Percentiles rank a stretch among this genome's conserved stretches.
Evolutionary conservation across 2,329 filamentous ascomycete species (phyloP).

Genomic region (Dissoconium aciculare): DNA sequence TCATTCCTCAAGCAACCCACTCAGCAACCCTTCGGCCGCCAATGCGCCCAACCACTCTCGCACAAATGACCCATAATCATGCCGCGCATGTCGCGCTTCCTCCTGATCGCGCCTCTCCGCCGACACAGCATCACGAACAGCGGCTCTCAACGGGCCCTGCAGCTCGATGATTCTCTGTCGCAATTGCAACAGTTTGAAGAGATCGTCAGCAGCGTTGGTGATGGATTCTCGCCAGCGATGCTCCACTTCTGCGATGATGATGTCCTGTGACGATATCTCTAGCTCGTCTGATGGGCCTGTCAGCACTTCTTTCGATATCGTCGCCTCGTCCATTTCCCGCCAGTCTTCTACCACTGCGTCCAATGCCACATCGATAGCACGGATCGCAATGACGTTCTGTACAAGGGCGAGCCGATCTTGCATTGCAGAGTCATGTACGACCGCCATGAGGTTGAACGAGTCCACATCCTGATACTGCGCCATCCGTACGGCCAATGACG

Average conservation of each 20-base stretch:
- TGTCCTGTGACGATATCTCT: conserved; percentile 17
- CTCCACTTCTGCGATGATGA: conserved; percentile 23
- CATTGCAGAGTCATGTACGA: conserved; percentile 51
- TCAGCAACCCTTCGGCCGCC: conserved; percentile 49
- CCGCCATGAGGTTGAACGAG: conserved; percentile 62
- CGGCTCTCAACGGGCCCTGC: conserved; percentile 29
- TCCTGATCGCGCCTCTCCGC: conserved; percentile 33
- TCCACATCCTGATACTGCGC: conserved; percentile 47
- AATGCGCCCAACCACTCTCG: conserved; percentile 55
- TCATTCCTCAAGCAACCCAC: conserved; percentile 14
- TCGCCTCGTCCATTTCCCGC: conserved; percentile 23
- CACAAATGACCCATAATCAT: conserved; percentile 49
- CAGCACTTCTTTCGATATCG: conserved; percentile 13
- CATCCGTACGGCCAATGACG: conserved; percentile 55
- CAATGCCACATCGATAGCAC: conserved; percentile 28
- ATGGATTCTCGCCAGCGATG: conserved; percentile 16
- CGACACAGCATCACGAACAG: conserved; percentile 36
- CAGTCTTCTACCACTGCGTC: conserved; percentile 29
- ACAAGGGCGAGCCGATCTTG: conserved; percentile 30
- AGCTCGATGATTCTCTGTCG: conserved; percentile 29
- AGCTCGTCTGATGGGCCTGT: conserved; percentile 10
- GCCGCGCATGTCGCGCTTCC: conserved; percentile 40
- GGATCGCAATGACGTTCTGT: conserved; percentile 32
- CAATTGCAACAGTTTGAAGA: conserved; percentile 24
- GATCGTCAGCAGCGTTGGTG: conserved; percentile 8